Base-by-base conservation (phyloP, 257 asterid genomes). In the Petunia axillaris region DNA sequence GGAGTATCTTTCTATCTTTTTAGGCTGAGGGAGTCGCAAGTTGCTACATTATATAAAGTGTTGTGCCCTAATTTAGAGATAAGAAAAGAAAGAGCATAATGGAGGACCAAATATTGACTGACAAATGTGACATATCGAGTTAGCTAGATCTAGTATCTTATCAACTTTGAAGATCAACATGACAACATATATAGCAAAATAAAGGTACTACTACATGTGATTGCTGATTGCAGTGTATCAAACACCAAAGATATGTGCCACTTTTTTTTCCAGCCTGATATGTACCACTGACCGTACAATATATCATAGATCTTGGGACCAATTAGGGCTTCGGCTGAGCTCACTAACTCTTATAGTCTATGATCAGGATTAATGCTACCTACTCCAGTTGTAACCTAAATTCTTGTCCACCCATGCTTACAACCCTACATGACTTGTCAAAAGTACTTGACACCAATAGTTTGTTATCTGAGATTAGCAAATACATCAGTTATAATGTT, bases 241-340 rank as follows among this genome's bases (percentile, higher is more conserved):
- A 15, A n/a, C 14, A 52, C 55, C 15, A 8, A 52, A 9, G 14
- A 52, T 52, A 52, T 25, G 25, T 25, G 25, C 25, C 25, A 25
- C 25, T 25, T 25, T 25, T 25, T 25, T 25, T 25, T 25, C 25
- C 25, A 25, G 25, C 25, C 25, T 25, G 25, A 25, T 9, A 52
- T 44, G 76, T 68, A 68, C 76, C 40, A 44, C 57, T 68, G 41
- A 44, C 76, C 76, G 76, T 70, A 70, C 76, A 4, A 65, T 15
- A 52, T 13, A 38, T 39, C 71, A 6, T 41, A 5, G 13, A 41
- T n/a, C 14, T 67, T 38, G 8, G 39, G 2, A 67, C 15, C 39
- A 67, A 62, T 62, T 62, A 25, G 5, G 39, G 38, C 25, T 60
- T 60, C 13, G 4, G 11, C 14, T 60, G 4, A 60, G 39, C 14